Evolutionary conservation across 2,329 filamentous ascomycete genomes (phyloP), one percentile per base, ranked within the genome.

Genomic region (Alternaria panax): DNA sequence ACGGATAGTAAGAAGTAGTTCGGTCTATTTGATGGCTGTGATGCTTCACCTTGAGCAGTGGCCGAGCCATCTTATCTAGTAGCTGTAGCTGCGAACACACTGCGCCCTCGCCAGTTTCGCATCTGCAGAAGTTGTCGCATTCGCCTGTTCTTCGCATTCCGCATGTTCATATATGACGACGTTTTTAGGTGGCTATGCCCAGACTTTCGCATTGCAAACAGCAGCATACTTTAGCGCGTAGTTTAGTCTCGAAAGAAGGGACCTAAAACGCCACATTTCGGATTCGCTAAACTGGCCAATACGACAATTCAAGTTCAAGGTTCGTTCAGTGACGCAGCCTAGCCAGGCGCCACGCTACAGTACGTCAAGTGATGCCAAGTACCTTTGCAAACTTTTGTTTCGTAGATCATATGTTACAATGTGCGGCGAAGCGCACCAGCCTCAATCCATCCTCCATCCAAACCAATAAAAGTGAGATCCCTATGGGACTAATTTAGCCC

Each of bases 401-500:
- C 55, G 52, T 47, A 55, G 38, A 51, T 55, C 51, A 51, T 62
- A 62, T 62, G 56, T 52, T 62, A 62, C 59, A 62, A 41, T 54
- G 59, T 62, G 59, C 59, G 41, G 25, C 41, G 36, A 51, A 55
- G 51, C 59, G 54, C 59, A 42, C 51, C 41, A 51, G 12, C 41
- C 51, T 36, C 47, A 51, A 45, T 34, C 32, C 38, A 47, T 51
- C 46, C 45, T 48, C 32, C 34, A 18, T 45, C 24, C 46, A 62
- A 59, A 56, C 16, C 51, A 50, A 55, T 38, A 25, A 43, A 54
- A 45, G 27, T 24, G 14, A 55, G 38, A 32, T 38, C 36, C 43
- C 36, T 54, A 54, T 45, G 32, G 51, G 40, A 45, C 51, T 30
- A 28, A 66, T 66, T 64, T 79, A 82, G 65, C 83, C 82, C 79